Conservation (phyloP, 2,329 filamentous ascomycete genomes). For the Venturia effusa region DNA sequence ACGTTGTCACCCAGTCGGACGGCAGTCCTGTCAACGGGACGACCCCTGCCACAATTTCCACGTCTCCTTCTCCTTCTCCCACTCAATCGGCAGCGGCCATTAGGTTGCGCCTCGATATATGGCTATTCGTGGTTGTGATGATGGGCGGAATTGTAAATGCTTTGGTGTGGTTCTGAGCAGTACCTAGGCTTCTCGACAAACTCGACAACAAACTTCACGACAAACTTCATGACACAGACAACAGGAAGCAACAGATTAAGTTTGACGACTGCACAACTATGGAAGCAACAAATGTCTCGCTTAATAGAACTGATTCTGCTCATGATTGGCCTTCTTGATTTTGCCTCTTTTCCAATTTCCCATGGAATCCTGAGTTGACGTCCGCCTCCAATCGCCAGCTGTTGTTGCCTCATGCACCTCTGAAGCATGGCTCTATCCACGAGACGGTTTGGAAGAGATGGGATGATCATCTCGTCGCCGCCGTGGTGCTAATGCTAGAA, state of each 20-base stretch:
- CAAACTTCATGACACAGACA: not conserved
- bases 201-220: no score
- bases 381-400: not conserved
- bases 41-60: constrained; percentile 8
- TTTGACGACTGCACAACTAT: not conserved
- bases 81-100: not conserved
- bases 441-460: not conserved
- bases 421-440: not conserved
- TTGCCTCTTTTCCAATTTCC: not conserved
- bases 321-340: not conserved
- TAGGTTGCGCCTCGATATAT: not conserved
- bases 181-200: no score
- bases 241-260: not conserved
- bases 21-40: constrained; percentile 21
- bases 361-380: not conserved
- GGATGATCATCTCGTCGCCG: not conserved
- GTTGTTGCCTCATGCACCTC: not conserved
- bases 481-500: not conserved
- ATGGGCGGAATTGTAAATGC: not conserved
- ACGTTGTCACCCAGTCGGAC: constrained; percentile 33
- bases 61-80: not conserved
- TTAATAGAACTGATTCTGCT: not conserved
- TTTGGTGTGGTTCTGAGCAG: not conserved
- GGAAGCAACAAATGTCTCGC: not conserved
- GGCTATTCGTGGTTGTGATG: not conserved